A percentile compares a stretch with the other conserved stretches of the same genome.
Conservation (phyloP, 371 early-diverging fungal species). For the Apophysomyces ossiformis region DNA sequence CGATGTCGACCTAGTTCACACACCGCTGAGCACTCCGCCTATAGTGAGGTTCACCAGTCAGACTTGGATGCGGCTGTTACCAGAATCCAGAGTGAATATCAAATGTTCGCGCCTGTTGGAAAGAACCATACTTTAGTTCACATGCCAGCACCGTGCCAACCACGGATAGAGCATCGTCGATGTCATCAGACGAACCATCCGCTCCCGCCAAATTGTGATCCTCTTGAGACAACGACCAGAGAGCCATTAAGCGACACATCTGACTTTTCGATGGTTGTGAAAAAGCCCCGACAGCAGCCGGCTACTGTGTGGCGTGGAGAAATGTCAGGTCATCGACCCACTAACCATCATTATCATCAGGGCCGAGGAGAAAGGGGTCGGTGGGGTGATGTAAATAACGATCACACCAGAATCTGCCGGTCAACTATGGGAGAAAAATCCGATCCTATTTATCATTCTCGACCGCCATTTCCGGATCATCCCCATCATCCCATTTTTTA, state of each 20-base stretch:
- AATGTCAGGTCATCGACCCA: constrained; percentile 1
- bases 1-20: constrained; percentile 9
- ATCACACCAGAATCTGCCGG: constrained; percentile 6
- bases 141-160: constrained; percentile 7
- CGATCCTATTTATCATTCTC: constrained; percentile 2
- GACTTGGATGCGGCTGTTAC: constrained; percentile 5
- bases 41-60: not conserved
- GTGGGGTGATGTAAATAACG: constrained; percentile 6
- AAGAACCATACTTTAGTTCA: constrained; percentile 1
- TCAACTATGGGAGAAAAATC: constrained; percentile 10
- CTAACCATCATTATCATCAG: constrained; percentile 2
- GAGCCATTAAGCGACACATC: constrained; percentile 1
- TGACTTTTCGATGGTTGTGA: constrained; percentile 5
- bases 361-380: constrained; percentile 4
- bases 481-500: not conserved
- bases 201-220: not conserved
- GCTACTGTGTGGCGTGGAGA: constrained; percentile 1
- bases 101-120: constrained; percentile 3
- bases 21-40: constrained; percentile 9
- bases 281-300: constrained; percentile 7
- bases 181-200: not conserved
- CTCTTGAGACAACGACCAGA: not conserved
- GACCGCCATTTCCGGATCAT: constrained; percentile 6
- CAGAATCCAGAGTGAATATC: constrained; percentile 3
- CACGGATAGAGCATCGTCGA: not conserved